Evolutionary conservation across 2,329 filamentous ascomycete genomes (phyloP).

Genomic region (Cladosporium sp.): DNA sequence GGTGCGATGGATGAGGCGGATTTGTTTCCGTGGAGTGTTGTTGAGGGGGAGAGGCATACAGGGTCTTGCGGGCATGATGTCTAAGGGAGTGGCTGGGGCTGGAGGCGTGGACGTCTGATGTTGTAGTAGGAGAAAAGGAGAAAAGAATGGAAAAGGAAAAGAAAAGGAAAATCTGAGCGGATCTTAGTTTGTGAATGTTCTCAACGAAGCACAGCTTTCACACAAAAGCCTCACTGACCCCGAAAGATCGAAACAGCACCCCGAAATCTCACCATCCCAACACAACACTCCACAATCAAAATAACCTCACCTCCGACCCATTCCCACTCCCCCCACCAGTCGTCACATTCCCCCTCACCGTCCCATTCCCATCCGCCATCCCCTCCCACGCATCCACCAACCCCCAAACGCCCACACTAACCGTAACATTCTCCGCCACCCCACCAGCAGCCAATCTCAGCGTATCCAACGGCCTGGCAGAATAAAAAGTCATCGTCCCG

Average conservation of each 20-base stretch:
- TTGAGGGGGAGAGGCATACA: slow-evolving; percentile 12
- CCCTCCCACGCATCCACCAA: slow-evolving; percentile 37
- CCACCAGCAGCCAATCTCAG: slow-evolving; percentile 34
- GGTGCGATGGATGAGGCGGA: slow-evolving; percentile 9
- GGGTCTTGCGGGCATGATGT: slow-evolving; percentile 13
- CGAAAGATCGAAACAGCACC: too few species aligned
- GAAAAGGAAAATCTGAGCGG: too few species aligned
- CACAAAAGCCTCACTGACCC: too few species aligned
- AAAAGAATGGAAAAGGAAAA: too few species aligned
- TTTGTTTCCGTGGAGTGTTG: slow-evolving; percentile 13
- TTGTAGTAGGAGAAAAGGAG: too few species aligned
- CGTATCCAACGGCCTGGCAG: slow-evolving; percentile 39
- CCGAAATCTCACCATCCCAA: too few species aligned
- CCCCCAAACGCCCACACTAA: slow-evolving; percentile 38
- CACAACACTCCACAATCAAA: not conserved
- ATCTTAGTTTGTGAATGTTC: too few species aligned
- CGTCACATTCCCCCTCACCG: slow-evolving; percentile 35
- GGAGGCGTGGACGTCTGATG: too few species aligned
- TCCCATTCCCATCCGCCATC: slow-evolving; percentile 28
- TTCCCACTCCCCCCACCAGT: slow-evolving; percentile 1
- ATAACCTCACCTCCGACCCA: not conserved
- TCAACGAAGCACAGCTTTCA: too few species aligned
- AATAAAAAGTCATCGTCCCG: slow-evolving; percentile 51
- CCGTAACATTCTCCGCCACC: slow-evolving; percentile 33
- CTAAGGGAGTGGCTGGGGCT: too few species aligned